These are phyloP conservation scores for Rhizopus sp. DNA, from an alignment of 371 early-diverging fungal species.

Conservation along the genomic window DNA sequence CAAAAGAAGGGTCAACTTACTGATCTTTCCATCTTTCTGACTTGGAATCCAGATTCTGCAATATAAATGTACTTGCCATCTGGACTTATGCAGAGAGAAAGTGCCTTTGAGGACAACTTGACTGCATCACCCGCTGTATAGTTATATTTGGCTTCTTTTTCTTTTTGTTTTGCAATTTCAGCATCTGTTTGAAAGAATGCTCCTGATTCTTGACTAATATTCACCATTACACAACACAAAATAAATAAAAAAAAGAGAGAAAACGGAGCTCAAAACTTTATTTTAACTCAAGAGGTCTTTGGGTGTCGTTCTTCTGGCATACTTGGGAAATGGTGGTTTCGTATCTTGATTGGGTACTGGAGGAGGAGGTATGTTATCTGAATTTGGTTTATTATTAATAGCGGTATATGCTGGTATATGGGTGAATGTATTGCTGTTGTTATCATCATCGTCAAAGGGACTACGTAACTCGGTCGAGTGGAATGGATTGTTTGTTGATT, in stretches of 20 bases:
- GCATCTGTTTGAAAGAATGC: conserved; percentile 84
- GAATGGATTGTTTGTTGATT: conserved; percentile 8
- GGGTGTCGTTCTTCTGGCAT: conserved; percentile 26
- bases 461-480: conserved; percentile 1
- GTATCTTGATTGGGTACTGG: conserved; percentile 47
- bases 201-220: conserved; percentile 57
- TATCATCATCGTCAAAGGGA: conserved; percentile 22
- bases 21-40: conserved; percentile 56
- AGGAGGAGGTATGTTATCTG: conserved; percentile 35
- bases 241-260: not conserved
- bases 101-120: conserved; percentile 63
- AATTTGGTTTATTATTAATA: conserved; percentile 33
- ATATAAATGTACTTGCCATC: conserved; percentile 48
- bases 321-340: conserved; percentile 43
- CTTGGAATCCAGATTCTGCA: conserved; percentile 65
- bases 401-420: not conserved
- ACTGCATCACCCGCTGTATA: conserved; percentile 66
- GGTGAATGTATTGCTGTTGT: not conserved
- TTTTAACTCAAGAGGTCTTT: not conserved
- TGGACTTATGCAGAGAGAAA: conserved; percentile 43
- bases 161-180: conserved; percentile 58
- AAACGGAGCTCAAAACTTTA: too few relatives aligned
- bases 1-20: conserved; percentile 24
- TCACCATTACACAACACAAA: conserved; percentile 25
- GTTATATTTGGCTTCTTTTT: conserved; percentile 63